Conservation (phyloP, 2,329 filamentous ascomycete species). For the Fusarium sp. region DNA sequence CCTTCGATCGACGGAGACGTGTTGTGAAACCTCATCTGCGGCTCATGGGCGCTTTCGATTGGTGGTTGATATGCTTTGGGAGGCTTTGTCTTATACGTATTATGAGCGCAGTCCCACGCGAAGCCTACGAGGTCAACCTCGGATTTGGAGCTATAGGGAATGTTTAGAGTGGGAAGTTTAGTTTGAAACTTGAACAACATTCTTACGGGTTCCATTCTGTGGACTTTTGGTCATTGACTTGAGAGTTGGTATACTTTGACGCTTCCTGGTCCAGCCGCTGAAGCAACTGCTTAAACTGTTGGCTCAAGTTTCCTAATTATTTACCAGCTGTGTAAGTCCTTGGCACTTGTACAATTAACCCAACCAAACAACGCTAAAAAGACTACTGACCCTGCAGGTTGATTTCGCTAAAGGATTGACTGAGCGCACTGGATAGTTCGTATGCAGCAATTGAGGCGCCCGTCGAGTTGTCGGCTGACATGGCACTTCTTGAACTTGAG, state of each 20-base stretch:
- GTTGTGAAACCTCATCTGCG: no score
- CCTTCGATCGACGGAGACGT: no score
- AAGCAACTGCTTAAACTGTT: conserved; percentile 33
- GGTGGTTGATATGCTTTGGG: conserved; percentile 2
- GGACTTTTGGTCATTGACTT: conserved; percentile 26
- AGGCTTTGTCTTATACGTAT: conserved; percentile 23
- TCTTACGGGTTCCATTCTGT: conserved; percentile 41
- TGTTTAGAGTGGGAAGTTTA: neutral
- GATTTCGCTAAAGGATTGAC: conserved; percentile 25
- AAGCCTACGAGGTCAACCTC: conserved; percentile 36
- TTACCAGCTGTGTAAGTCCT: neutral
- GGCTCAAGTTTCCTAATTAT: conserved; percentile 23
- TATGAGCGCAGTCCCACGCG: conserved; percentile 41
- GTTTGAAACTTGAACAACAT: rapidly evolving
- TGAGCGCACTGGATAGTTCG: conserved; percentile 24
- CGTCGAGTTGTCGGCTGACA: conserved; percentile 21
- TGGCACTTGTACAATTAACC: neutral
- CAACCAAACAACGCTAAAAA: neutral
- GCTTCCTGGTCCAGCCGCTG: conserved; percentile 42
- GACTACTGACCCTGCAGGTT: conserved; percentile 16
- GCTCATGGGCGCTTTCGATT: no score
- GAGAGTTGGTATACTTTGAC: conserved; percentile 41
- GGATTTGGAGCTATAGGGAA: conserved; percentile 17
- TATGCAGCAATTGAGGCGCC: conserved; percentile 30
- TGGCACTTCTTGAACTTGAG: conserved; percentile 28